phyloP scores from a whole-genome alignment of 352 stramenopile genomes.

The Saprolegnia parasitica region DNA sequence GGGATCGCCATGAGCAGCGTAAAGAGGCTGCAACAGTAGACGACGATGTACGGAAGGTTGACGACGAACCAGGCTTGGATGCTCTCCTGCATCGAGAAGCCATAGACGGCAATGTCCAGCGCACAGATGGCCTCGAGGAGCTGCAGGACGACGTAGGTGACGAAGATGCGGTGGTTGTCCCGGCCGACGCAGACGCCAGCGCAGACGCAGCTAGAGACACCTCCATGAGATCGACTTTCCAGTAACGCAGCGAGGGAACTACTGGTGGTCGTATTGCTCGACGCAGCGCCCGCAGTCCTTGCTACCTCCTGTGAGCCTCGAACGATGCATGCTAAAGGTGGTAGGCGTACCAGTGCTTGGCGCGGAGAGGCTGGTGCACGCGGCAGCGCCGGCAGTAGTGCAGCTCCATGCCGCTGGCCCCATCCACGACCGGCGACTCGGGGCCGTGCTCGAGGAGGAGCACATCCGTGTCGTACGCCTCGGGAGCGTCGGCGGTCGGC shows the following conservation, averaged over 20 bases:
- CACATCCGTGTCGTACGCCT: slow-evolving; percentile 27
- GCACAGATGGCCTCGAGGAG: slow-evolving; percentile 45
- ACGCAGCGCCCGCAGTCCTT: slow-evolving; percentile 72
- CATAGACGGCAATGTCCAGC: slow-evolving; percentile 46
- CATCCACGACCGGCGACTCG: not conserved
- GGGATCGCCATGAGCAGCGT: slow-evolving; percentile 52
- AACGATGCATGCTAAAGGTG: not conserved
- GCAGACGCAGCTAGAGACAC: slow-evolving; percentile 56
- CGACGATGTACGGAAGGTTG: slow-evolving; percentile 60
- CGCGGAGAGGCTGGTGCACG: slow-evolving; percentile 54
- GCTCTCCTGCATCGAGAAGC: slow-evolving; percentile 48
- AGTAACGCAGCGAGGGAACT: slow-evolving; percentile 25
- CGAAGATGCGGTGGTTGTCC: slow-evolving; percentile 60
- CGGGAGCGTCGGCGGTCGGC: not conserved
- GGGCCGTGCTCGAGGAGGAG: slow-evolving; percentile 14
- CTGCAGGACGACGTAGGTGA: slow-evolving; percentile 61
- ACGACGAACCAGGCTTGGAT: slow-evolving; percentile 69
- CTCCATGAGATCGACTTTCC: not conserved
- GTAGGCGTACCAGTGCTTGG: slow-evolving; percentile 62
- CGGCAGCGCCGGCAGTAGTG: slow-evolving; percentile 60
- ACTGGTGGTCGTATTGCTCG: slow-evolving; percentile 79
- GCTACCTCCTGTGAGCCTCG: slow-evolving; percentile 32
- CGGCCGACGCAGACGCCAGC: slow-evolving; percentile 69
- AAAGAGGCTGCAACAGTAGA: slow-evolving; percentile 56
- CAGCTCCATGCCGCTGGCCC: slow-evolving; percentile 16